Conservation (phyloP, 1,284 basidiomycete genomes). For the Apiotrichum domesticum region DNA sequence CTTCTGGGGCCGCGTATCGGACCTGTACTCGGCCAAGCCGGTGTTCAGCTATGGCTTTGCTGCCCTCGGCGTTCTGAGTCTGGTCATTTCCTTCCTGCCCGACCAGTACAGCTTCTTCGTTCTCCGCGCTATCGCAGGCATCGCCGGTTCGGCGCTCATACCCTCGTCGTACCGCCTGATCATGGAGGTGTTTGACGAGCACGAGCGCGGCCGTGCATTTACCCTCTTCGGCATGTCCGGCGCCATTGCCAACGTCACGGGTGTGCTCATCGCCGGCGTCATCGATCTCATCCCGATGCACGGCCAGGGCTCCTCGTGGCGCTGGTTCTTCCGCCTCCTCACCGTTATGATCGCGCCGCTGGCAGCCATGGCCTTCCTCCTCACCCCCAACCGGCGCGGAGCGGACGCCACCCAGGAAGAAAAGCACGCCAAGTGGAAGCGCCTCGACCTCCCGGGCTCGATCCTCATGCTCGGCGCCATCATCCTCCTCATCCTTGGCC, state of each 20-base stretch:
- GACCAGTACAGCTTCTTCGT: constrained; percentile 33
- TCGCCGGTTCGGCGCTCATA: constrained; percentile 29
- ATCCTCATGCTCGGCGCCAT: constrained; percentile 33
- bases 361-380: constrained; percentile 15
- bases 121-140: constrained; percentile 30
- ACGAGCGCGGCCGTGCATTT: constrained; percentile 33
- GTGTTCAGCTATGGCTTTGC: constrained; percentile 33
- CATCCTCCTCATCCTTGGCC: constrained; percentile 39
- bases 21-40: constrained; percentile 33
- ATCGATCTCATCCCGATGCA: constrained; percentile 42
- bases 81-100: constrained; percentile 33
- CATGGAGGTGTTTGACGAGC: constrained; percentile 29
- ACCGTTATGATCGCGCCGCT: constrained; percentile 28
- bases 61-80: constrained; percentile 23
- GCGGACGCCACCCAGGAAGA: neutral
- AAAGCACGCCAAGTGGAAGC: constrained; percentile 24
- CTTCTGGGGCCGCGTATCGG: constrained; percentile 36
- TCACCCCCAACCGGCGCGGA: constrained; percentile 29
- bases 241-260: constrained; percentile 39
- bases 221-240: constrained; percentile 42
- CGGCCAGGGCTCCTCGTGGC: constrained; percentile 38
- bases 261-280: constrained; percentile 36
- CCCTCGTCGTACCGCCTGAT: constrained; percentile 44
- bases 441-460: constrained; percentile 36
- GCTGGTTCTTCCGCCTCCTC: constrained; percentile 36